Base-by-base conservation (phyloP, 768 basidiomycete species). In the Boletus barrowsii region DNA sequence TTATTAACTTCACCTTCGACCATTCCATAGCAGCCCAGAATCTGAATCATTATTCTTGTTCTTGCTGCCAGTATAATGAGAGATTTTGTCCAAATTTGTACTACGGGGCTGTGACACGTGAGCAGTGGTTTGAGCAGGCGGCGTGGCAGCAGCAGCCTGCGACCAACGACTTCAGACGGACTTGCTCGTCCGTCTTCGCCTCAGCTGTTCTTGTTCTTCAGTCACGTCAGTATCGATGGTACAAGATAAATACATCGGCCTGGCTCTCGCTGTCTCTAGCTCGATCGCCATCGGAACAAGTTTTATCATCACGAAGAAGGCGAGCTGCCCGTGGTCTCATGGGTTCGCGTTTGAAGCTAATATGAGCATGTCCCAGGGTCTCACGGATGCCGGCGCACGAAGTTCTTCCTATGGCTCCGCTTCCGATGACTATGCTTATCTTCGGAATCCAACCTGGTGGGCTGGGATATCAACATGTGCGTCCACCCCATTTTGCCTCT, bases 291-390 rank as follows among this genome's bases (percentile, higher is more conserved):
- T 98, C 61, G 96, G 97, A 47, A 90, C 88, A 37, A 96, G 93
- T 72, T 97, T 94, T 71, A 97, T 99, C 68, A 96, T 99, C 68
- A 99, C 96, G 17, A 99, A 99, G 83, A 98, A 97, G 88, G 96
- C 90, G 47, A 60, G 73, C 44, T 10, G 3, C 37, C 22, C 41
- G 20, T 17, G 17, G 4, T 42, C 18, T 5, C 26, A 40, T 45
- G 35, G 32, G 18, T 39, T 33, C 40, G 10, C 39, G 11, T 22
- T 51, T 51, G 54, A 30, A 48, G 22, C 62, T 55, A 43, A 65
- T 24, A n/a, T 2, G 49, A 29, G 1, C 17, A 9, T 55, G 22
- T 51, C 43, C 29, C 33, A 97, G 96, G 96, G 96, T 22, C 75
- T 98, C 24, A 97, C 90, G 59, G 91, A 93, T 64, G 89, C 95